Base-by-base conservation (phyloP, 2,329 filamentous ascomycete genomes). In the Gyromitra esculenta region DNA sequence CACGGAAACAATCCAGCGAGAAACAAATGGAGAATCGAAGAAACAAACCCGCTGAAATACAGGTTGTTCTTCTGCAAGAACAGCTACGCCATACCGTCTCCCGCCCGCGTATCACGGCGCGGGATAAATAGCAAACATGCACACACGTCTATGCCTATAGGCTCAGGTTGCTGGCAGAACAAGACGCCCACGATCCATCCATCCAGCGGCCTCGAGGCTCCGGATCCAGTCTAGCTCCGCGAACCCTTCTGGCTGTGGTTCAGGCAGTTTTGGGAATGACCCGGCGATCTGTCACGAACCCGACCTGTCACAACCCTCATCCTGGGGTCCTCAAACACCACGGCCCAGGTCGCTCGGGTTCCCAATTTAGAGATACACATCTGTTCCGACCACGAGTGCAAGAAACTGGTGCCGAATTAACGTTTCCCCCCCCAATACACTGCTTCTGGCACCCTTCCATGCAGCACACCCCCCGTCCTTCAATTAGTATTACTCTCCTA, bases 231-330 rank as follows among this genome's bases (percentile, higher is more conserved):
- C 57, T 71, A 71, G 66, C 39, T 50, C 50, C 39, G 50, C 31
- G 11, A 72, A 39, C 50, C 69, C 11, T 39, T 9, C 56, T 57
- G 67, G 54, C 43, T 60, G n/a, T 45, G 63, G 54, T 63, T 57
- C 59, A 65, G 66, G 52, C 50, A 56, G 66, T 70, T 65, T 72
- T 52, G 59, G 52, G 39, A 57, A 65, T 41, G 69, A 65, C 72
- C 72, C 59, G 68, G 50, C 72, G 72, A 75, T 75, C 72, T 75
- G 72, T 65, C 52, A 72, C 50, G 52, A 63, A 63, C 59, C 62
- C 72, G 39, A 65, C 72, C 72, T 75, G 72, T 75, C 72, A 75
- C 72, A 71, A 75, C 72, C 64, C 64, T 37, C 57, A 74, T 59
- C 50, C 69, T 52, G 37, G 48, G 37, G 57, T 31, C n/a, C 45